Base-by-base conservation (phyloP, 2,329 filamentous ascomycete species). In the Xylariaceae sp. region DNA sequence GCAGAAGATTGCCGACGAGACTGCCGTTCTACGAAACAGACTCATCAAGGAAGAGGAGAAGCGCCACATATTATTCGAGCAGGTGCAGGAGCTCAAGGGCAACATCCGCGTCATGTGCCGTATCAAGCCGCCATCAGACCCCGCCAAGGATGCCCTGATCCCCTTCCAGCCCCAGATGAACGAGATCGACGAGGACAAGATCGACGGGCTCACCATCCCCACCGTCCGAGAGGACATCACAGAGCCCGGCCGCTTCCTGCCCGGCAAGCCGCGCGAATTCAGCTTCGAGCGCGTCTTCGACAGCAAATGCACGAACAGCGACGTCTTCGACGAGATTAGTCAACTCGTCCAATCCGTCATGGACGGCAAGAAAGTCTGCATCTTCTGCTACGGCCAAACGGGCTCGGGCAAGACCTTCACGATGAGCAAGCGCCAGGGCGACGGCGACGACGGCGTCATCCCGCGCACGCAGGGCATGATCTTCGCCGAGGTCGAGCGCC, bases 31-130 rank as follows among this genome's bases (percentile, higher is more conserved):
- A 0, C 86, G 89, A 58, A 85, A 90, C 65, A 96, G 94, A 71
- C 80, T 99, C 34, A 88, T 94, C 63, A 90, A 88, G 68, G 94
- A 97, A 71, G 94, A 99, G 75, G 94, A 90, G 0, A 80, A 96
- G 54, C 86, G 94, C 11, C 85, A 94, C 18, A 93, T 95, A 67
- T 82, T 99, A 0, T 96, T 97, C 78, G 97, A 97, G 75, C 94
- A 96, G 73, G 93, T 99, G 51, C 92, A 99, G 73, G 94, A 99
- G 71, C 83, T 99, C 61, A 97, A 96, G 74, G 94, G 94, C 68
- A 99, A 99, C 71, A 99, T 99, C 69, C 88, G 94, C 17, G 94
- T 99, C 65, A 99, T 99, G 85, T 97, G 93, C 71, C 87, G 94
- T 72, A 93, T 97, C 34, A 88, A 95, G 47, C 94, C 94, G 1